Evolutionary conservation across 75 land plant genomes (phyloP), one percentile per base, ranked within the genome.

Genomic region (Picea glauca): DNA sequence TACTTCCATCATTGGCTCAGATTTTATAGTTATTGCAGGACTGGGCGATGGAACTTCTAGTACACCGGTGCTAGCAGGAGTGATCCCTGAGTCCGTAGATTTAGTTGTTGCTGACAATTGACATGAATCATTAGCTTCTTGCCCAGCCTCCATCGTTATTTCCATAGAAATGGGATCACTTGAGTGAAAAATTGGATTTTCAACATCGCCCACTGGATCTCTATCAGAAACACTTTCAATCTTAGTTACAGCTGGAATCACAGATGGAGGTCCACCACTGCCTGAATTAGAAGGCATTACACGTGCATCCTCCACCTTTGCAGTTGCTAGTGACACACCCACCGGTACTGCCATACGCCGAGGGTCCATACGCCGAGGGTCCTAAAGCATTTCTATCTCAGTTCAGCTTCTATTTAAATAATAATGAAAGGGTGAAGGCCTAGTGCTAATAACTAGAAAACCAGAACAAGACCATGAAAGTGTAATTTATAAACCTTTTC

Each of bases 361-460:
- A 50, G 99, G 99, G 83, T 98, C 98, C 77, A 92, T 74, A 9
- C 98, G 96, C 40, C 99, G 94, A 60, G 96, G 98, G 81, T 98
- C 99, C 99, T 98, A 83, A 56, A 84, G 15, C n/a, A 62, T 35
- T 76, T 67, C 33, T 13, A 78, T 18, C 5, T 32, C 6, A 21
- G 2, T 15, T 38, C 38, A 77, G 13, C 75, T 26, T 26, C 3
- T 3, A 30, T n/a, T 66, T 23, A 78, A 33, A 81, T 31, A 79
- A 3, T 30, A 23, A 80, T 66, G 33, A 66, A 66, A 50, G 56
- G 56, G 9, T 12, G 9, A 50, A 50, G 56, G 56, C 56, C 56
- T 9, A 50, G 1, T 50, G 56, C 56, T 50, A 12, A 50, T 9
- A 50, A 50, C 56, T 50, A 50, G 56, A 50, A 66, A 66, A 33